These are phyloP conservation scores for Margaritispora aquatica DNA, from an alignment of 495 filamentous ascomycete genomes.

Conservation along the genomic window DNA sequence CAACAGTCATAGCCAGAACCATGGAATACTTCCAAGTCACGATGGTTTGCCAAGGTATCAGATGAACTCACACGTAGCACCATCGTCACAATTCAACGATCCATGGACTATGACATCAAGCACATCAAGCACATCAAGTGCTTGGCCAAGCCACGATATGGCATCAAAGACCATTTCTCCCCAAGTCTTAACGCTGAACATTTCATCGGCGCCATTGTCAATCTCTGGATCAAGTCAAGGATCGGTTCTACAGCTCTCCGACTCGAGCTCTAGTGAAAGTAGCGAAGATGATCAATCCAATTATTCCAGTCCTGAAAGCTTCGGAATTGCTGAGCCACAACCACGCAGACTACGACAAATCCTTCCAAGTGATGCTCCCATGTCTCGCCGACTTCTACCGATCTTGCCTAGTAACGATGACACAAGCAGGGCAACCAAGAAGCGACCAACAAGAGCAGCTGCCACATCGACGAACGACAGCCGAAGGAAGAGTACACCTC, in stretches of 20 bases:
- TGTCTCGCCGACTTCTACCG: background rate
- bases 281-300: constrained; percentile 10
- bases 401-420: constrained; percentile 10
- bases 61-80: background rate
- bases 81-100: constrained; percentile 1
- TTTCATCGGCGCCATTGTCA: constrained; percentile 9
- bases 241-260: background rate
- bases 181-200: constrained; percentile 17
- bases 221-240: constrained; percentile 19
- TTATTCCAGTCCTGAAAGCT: constrained; percentile 3
- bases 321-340: constrained; percentile 3
- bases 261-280: constrained; percentile 4
- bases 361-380: constrained; percentile 10
- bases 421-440: constrained; percentile 1
- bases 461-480: background rate
- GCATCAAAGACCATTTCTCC: constrained; percentile 17
- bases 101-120: constrained; percentile 1
- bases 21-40: background rate
- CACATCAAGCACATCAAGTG: background rate
- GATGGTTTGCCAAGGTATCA: constrained; percentile 12
- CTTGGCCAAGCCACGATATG: constrained; percentile 8
- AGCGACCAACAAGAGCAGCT: constrained; percentile 4
- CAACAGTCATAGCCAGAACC: constrained; percentile 3
- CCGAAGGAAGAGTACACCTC: background rate
- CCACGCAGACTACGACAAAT: constrained; percentile 5